Percentiles rank a stretch among this genome's conserved stretches.
These are phyloP conservation scores for Emmonsiellopsis sp. DNA, from an alignment of 2,329 filamentous ascomycete species.

Conservation along the genomic window DNA sequence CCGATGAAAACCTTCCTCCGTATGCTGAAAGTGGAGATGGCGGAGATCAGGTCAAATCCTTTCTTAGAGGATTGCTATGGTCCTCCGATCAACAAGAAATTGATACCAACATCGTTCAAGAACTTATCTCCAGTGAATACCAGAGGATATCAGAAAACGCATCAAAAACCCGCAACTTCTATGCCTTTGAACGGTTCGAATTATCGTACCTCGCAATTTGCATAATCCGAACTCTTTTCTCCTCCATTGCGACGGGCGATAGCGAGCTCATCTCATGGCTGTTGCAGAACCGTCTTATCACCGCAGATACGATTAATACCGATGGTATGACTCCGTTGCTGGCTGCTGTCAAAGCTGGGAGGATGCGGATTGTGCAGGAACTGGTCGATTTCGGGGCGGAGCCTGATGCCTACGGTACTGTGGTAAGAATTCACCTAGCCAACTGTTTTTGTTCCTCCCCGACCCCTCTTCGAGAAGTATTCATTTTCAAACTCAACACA, in stretches of 20 bases:
- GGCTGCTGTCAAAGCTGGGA: background rate
- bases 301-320: background rate
- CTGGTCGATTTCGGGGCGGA: conserved; percentile 1
- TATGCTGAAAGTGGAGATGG: background rate
- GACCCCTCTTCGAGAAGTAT: background rate
- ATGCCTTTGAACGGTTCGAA: background rate
- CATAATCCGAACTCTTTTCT: background rate
- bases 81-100: background rate
- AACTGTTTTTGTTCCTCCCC: background rate
- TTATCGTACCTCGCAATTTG: background rate
- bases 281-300: background rate
- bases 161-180: background rate
- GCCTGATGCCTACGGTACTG: background rate
- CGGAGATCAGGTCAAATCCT: background rate
- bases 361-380: background rate
- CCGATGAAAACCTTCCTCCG: background rate
- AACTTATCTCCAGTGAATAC: background rate
- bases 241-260: background rate
- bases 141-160: background rate
- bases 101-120: background rate
- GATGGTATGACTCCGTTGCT: conserved; percentile 2
- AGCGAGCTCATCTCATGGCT: conserved; percentile 2
- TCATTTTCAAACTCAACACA: background rate
- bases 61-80: background rate
- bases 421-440: background rate